A percentile compares a stretch with the other conserved stretches of the same genome.
Evolutionary conservation across 192 early-diverging fungal genomes (phyloP).

Genomic region (Spinellus fusiger): DNA sequence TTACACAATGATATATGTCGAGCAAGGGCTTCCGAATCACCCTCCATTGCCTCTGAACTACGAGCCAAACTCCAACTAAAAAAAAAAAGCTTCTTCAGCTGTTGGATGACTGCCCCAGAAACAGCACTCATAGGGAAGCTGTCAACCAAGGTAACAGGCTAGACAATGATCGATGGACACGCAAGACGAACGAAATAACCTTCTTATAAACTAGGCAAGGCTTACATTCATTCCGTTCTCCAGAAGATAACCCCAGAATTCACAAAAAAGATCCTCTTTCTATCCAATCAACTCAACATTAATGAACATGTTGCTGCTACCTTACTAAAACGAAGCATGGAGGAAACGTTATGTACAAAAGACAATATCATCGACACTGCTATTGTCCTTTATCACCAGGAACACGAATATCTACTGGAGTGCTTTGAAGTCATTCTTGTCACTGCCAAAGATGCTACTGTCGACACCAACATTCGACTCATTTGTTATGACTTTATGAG

Average conservation of each 20-base stretch:
- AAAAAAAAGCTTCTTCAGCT: slow-evolving; percentile 8
- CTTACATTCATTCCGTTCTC: slow-evolving; percentile 51
- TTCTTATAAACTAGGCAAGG: slow-evolving; percentile 25
- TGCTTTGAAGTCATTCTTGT: slow-evolving; percentile 51
- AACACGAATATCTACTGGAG: slow-evolving; percentile 55
- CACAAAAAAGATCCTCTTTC: slow-evolving; percentile 49
- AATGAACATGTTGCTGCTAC: slow-evolving; percentile 71
- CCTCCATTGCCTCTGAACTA: background rate
- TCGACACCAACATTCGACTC: slow-evolving; percentile 37
- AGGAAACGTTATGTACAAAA: slow-evolving; percentile 48
- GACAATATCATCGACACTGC: slow-evolving; percentile 57
- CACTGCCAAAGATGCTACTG: slow-evolving; percentile 37
- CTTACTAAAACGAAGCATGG: slow-evolving; percentile 50
- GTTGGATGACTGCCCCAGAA: slow-evolving; percentile 21
- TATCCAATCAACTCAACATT: slow-evolving; percentile 78
- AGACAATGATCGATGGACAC: background rate
- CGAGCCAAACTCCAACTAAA: slow-evolving; percentile 7
- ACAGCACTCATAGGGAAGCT: slow-evolving; percentile 13
- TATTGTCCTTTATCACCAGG: slow-evolving; percentile 60
- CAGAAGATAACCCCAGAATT: slow-evolving; percentile 67
- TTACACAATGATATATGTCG: slow-evolving; percentile 11
- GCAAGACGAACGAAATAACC: background rate
- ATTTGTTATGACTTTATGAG: slow-evolving; percentile 38
- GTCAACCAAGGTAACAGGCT: slow-evolving; percentile 21
- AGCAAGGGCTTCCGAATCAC: background rate